Percentiles rank a stretch among this genome's conserved stretches.
Conservation (phyloP, 2,329 filamentous ascomycete genomes). For the Cladosporium sphaerospermum region DNA sequence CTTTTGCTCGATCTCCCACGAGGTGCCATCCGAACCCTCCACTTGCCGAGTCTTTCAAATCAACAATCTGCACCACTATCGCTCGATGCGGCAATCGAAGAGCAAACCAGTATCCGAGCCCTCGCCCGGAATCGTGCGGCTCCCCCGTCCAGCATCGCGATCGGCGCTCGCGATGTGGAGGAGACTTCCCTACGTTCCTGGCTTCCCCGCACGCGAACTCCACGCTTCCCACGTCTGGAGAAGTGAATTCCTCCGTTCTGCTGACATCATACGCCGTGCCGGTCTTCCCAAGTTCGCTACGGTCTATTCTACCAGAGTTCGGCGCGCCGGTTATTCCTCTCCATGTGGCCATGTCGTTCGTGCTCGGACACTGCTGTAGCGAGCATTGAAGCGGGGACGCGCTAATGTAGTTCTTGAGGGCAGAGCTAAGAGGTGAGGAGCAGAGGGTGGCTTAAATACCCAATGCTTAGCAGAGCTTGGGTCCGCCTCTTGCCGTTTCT, state of each 20-base stretch:
- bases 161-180: background rate
- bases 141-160: background rate
- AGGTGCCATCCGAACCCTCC: too few species aligned
- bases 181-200: background rate
- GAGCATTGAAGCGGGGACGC: background rate
- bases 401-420: too few species aligned
- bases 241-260: background rate
- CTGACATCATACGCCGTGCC: background rate
- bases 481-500: background rate
- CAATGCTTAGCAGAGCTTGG: conserved; percentile 8
- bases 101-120: too few species aligned
- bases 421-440: too few species aligned
- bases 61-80: too few species aligned
- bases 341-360: background rate
- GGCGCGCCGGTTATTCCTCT: too few species aligned
- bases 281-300: background rate
- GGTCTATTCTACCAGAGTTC: too few species aligned
- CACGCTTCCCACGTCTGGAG: background rate
- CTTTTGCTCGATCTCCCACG: too few species aligned
- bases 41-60: too few species aligned
- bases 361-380: background rate
- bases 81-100: too few species aligned
- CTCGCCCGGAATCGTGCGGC: too few species aligned
- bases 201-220: background rate
- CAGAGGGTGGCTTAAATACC: background rate